Evolutionary conservation across 2,329 filamentous ascomycete species (phyloP).

Genomic region (Neofusicoccum sp.): DNA sequence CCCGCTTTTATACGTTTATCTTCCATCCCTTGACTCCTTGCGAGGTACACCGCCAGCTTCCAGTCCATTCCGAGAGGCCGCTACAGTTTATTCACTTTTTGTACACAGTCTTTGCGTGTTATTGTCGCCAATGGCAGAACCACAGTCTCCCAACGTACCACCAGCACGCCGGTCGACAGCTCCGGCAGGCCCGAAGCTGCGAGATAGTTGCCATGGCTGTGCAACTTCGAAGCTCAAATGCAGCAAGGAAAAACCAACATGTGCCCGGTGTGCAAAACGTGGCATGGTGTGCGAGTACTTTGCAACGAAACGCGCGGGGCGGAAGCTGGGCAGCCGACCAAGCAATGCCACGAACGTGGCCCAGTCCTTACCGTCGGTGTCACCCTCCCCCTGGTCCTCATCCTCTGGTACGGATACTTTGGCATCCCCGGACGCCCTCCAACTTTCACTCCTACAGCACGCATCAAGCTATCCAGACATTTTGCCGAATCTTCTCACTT

Average conservation of each 20-base stretch:
- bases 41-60: too few species aligned
- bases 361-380: not conserved
- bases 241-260: slow-evolving; percentile 35
- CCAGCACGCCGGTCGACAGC: not conserved
- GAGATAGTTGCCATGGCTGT: slow-evolving; percentile 37
- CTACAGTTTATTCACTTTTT: not conserved
- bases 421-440: too few species aligned
- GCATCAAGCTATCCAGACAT: too few species aligned
- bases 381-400: not conserved
- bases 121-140: not conserved
- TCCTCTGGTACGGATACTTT: too few species aligned
- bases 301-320: not conserved
- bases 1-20: too few species aligned
- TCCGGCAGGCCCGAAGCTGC: slow-evolving; percentile 29
- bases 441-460: too few species aligned
- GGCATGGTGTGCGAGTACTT: not conserved
- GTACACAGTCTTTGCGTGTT: not conserved
- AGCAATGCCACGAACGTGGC: not conserved
- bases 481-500: too few species aligned
- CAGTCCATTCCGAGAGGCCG: too few species aligned
- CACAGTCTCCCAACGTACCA: not conserved
- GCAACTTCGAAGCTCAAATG: slow-evolving; percentile 39
- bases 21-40: too few species aligned
- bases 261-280: slow-evolving; percentile 28
- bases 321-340: not conserved